Base-by-base conservation (phyloP, 352 stramenopile genomes). In the Globisporangium perplexum region DNA sequence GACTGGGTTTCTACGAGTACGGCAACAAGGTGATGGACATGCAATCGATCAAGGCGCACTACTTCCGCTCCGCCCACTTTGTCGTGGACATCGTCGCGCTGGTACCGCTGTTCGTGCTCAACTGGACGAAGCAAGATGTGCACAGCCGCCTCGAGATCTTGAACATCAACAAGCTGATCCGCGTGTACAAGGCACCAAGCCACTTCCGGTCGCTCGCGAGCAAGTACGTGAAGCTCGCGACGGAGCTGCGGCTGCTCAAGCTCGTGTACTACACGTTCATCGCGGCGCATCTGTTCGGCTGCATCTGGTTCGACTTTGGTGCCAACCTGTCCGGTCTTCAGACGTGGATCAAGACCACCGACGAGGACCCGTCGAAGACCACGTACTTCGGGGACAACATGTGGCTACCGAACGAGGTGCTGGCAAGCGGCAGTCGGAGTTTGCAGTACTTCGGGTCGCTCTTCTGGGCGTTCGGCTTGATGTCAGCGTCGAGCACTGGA, bases 1-100 rank as follows among this genome's bases (percentile, higher is more conserved):
- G 68, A 1, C 68, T 83, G 31, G 74, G 76, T 0, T 88, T 73
- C 56, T 88, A 83, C 53, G 63, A 78, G 39, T 86, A 75, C 28
- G 76, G 74, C 30, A 86, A 88, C 57, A 88, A 88, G 46, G 62
- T 86, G 5, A 83, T 83, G 69, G 66, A 79, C 53, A 26, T 74
- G 14, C 39, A 39, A 0, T 38, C 57, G 4, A 83, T 88, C 52
- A 68, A 66, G 24, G 26, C 41, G 1, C 70, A 73, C 11, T 88
- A 86, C 47, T 51, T 84, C 28, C 48, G 47, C 10, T 86, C 76
- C 0, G 33, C 36, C 2, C 45, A 63, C 8, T 85, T 88, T 50
- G 38, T 45, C 0, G 59, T 88, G 26, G 76, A 88, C 46, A 50
- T 80, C 20, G 36, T 65, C 22, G 65, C 76, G 26, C 43, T 84